Base-by-base conservation (phyloP, 331 rosid species). In the Malus hybrid region DNA sequence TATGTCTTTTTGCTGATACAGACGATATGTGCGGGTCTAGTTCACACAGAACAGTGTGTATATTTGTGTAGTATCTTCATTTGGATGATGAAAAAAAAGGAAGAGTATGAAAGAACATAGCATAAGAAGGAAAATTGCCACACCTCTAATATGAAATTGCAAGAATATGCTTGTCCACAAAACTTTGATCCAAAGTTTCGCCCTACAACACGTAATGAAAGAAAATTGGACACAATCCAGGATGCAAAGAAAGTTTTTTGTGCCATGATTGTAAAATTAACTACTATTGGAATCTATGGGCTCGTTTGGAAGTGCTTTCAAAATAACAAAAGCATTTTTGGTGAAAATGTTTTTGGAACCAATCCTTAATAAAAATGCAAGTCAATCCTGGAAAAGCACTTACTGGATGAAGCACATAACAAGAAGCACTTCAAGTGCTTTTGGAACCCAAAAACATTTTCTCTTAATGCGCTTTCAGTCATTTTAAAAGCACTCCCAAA, bases 81-180 rank as follows among this genome's bases (percentile, higher is more conserved):
- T 32, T 56, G 34, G 22, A 13, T 32, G 66, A 18, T 22, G 20
- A 18, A 36, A 54, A 1, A 24, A 33, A 65, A 18, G 33, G 24
- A 57, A 28, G 69, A 66, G 6, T 68, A 24, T 56, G 39, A 61
- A 34, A 55, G 71, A 76, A 72, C 44, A 61, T 11, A 46, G 60
- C 61, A 64, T 39, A 54, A 70, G 64, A 64, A 79, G 66, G 60
- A 72, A 74, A 69, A 33, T 22, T 61, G 69, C 15, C 69, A 69
- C 56, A 92, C 99, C 92, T 90, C 85, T 78, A 86, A 81, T 74
- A 76, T 76, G 80, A 94, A 90, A 81, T 79, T 80, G 85, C 90
- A 69, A 46, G 79, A 80, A 27, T 82, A 84, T 77, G 82, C 84
- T 74, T 80, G 87, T 73, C 70, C 86, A 9, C 74, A 8, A 28